Percentiles rank a stretch among this genome's conserved stretches.
phyloP scores from a whole-genome alignment of 1,139 yeast species.

The Taiozyma onychis region DNA sequence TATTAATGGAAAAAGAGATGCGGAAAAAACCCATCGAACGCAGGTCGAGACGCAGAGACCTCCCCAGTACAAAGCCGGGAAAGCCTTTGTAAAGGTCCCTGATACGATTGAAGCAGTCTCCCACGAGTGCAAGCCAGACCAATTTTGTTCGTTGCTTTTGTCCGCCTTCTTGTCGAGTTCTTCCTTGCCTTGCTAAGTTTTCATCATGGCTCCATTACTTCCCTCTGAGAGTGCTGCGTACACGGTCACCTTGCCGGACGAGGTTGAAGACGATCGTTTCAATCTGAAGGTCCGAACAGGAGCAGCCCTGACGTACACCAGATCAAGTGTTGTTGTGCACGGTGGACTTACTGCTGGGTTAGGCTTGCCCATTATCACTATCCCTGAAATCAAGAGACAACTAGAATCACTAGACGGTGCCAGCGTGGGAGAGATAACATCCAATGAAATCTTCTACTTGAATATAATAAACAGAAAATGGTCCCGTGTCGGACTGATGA shows the following conservation, averaged over 20 bases:
- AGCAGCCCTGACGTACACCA: conserved; percentile 49
- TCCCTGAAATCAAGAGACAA: conserved; percentile 26
- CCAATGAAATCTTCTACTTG: conserved; percentile 51
- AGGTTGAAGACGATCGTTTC: conserved; percentile 18
- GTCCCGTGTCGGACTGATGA: conserved; percentile 34
- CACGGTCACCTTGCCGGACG: conserved; percentile 26
- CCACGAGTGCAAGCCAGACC: neutral
- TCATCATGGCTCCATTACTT: conserved; percentile 28
- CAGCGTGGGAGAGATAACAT: conserved; percentile 26
- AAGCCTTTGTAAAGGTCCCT: neutral
- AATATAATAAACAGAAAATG: conserved; percentile 54
- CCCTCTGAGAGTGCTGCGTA: conserved; percentile 30
- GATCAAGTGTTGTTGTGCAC: conserved; percentile 54
- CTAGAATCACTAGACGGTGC: conserved; percentile 1
- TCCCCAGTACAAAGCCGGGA: neutral
- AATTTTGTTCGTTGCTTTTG: neutral
- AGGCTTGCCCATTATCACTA: conserved; percentile 35
- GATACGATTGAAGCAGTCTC: neutral
- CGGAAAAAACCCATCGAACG: neutral
- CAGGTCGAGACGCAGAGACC: neutral
- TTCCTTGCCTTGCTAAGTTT: neutral
- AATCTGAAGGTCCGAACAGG: conserved; percentile 58
- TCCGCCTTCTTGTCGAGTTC: neutral
- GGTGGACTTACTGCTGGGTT: conserved; percentile 68
- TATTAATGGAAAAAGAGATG: neutral